Evolutionary conservation across 2,329 filamentous ascomycete species (phyloP).

Genomic region (Aureobasidium sp.): DNA sequence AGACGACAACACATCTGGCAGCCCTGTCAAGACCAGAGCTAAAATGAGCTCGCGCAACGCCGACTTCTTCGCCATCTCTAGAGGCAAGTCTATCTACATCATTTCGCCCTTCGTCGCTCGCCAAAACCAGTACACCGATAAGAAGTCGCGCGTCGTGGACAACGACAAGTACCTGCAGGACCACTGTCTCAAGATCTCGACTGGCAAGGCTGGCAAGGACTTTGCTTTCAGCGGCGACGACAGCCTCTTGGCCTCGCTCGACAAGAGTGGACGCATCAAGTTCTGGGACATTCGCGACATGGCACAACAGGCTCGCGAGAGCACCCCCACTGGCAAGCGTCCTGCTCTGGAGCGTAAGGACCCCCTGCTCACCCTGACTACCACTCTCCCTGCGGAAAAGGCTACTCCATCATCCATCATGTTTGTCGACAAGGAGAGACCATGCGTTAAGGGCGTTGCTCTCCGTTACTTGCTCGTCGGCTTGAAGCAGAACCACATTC

Average conservation of each 20-base stretch:
- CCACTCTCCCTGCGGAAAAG: constrained; percentile 82
- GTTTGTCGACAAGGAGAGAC: constrained; percentile 91
- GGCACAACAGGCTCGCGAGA: constrained; percentile 44
- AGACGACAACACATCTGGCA: constrained; percentile 85
- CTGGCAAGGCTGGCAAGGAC: constrained; percentile 95
- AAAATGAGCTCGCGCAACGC: constrained; percentile 83
- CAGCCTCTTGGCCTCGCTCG: constrained; percentile 84
- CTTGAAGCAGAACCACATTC: constrained; percentile 97
- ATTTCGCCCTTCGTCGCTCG: constrained; percentile 57
- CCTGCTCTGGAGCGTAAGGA: constrained; percentile 69
- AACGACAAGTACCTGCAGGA: constrained; percentile 82
- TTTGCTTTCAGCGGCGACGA: constrained; percentile 98
- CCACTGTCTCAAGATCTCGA: constrained; percentile 86
- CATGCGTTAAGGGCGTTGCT: constrained; percentile 82
- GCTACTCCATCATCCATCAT: constrained; percentile 95
- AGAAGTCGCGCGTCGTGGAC: constrained; percentile 59
- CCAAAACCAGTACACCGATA: constrained; percentile 43
- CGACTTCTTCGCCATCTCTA: constrained; percentile 89
- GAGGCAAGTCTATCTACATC: constrained; percentile 92
- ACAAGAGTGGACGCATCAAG: constrained; percentile 92
- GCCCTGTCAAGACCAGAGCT: constrained; percentile 90
- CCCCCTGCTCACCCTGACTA: constrained; percentile 78
- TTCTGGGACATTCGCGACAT: constrained; percentile 95
- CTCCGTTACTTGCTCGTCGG: constrained; percentile 93
- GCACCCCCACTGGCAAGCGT: constrained; percentile 34